Conservation (phyloP, 1,139 yeast species). For the Debaryomyces fabryi region DNA sequence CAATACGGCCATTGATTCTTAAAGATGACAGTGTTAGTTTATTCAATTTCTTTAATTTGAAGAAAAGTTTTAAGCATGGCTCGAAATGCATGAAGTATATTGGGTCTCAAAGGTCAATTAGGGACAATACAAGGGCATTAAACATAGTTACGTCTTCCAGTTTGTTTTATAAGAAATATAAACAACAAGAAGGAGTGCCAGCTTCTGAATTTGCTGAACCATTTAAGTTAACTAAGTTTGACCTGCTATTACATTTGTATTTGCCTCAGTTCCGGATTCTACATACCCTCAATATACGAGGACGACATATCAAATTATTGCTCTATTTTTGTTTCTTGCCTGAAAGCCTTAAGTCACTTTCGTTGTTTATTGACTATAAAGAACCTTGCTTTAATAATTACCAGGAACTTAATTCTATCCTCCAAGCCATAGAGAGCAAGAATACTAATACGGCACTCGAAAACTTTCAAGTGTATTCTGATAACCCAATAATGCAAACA, state of each 20-base stretch:
- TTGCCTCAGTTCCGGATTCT: constrained; percentile 2
- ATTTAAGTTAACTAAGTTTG: constrained; percentile 4
- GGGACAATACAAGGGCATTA: constrained; percentile 1
- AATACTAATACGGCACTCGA: background rate
- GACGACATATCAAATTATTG: constrained; percentile 4
- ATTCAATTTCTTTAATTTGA: background rate
- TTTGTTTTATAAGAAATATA: background rate
- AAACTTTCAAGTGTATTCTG: constrained; percentile 9
- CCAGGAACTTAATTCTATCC: background rate
- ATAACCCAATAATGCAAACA: constrained; percentile 10
- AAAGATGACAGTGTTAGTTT: background rate
- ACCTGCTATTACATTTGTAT: background rate
- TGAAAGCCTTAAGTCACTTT: background rate
- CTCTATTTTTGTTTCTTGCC: constrained; percentile 2
- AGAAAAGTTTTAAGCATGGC: background rate
- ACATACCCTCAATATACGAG: constrained; percentile 4
- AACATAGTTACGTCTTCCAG: background rate
- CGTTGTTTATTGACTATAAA: constrained; percentile 6
- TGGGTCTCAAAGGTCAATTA: background rate
- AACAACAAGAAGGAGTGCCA: background rate
- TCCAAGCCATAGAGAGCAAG: background rate
- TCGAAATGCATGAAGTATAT: constrained; percentile 1
- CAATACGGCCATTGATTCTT: constrained; percentile 15
- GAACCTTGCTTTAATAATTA: constrained; percentile 3
- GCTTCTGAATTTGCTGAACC: background rate